Evolutionary conservation across 1,139 yeast species (phyloP).

Genomic region (Candida anutae): DNA sequence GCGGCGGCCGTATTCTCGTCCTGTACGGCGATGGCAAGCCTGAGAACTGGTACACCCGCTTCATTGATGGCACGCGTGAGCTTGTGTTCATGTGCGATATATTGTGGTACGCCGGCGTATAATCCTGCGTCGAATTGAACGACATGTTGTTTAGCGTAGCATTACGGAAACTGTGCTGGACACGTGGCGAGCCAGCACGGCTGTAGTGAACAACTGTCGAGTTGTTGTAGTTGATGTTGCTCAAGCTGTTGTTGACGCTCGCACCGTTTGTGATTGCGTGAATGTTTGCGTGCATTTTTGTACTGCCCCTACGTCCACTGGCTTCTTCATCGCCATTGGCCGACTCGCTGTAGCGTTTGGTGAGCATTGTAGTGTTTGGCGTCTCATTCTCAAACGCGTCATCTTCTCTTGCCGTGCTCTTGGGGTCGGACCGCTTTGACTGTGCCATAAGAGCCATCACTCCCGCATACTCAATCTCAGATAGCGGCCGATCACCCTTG

Average conservation of each 20-base stretch:
- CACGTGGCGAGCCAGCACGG: constrained; percentile 10
- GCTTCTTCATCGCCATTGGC: background rate
- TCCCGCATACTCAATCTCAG: constrained; percentile 78
- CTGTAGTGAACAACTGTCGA: background rate
- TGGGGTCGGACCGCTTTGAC: too few relatives aligned
- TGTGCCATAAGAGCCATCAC: constrained; percentile 49
- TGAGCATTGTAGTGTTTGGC: too few relatives aligned
- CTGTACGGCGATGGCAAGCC: constrained; percentile 61
- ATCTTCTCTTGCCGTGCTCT: constrained; percentile 3
- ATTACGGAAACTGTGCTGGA: constrained; percentile 2
- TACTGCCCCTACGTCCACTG: background rate
- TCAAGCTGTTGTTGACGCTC: constrained; percentile 1
- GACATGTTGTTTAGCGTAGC: constrained; percentile 5
- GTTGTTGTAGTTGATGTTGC: background rate
- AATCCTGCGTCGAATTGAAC: constrained; percentile 29
- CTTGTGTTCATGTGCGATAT: constrained; percentile 18
- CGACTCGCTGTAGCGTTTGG: background rate
- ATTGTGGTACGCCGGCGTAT: constrained; percentile 31
- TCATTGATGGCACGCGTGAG: constrained; percentile 26
- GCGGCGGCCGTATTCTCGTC: constrained; percentile 37
- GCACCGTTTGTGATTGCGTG: background rate
- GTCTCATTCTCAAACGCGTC: too few relatives aligned
- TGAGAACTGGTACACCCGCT: constrained; percentile 53
- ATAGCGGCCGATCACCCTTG: constrained; percentile 70
- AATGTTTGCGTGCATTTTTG: too few relatives aligned